Evolutionary conservation across 768 basidiomycete species (phyloP), one percentile per base, ranked within the genome.

Genomic region (Exidia glandulosa): DNA sequence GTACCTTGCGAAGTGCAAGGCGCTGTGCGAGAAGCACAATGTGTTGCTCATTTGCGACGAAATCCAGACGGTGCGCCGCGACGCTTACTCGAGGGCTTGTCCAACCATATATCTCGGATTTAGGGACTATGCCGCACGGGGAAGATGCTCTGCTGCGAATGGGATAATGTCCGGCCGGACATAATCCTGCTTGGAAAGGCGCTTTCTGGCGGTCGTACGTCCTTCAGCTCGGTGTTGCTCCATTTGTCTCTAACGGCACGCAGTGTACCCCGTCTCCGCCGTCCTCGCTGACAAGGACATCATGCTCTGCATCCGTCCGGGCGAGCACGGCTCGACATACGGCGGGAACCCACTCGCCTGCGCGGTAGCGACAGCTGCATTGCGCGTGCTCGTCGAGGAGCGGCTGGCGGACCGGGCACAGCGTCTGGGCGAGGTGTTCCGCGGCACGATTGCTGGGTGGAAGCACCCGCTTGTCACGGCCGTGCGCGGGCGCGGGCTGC

Each of bases 21-120:
- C 80, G 58, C 78, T 97, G 30, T 99, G 96, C 81, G 88, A 88
- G 76, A 83, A 89, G 72, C 84, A 94, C 74, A 92, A 95, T 56
- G 92, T 93, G 0, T 78, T 99, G n/a, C 77, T 99, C 34, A 98
- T 99, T 68, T 94, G 92, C 66, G 96, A 99, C 65, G 96, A 99
- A 72, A 94, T 99, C 63, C 96, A 99, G 73, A 98, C 96, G 45
- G 90, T 90, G 59, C 59, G 12, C 6, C 13, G 48, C 59, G 48
- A 62, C 31, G 2, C 41, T 23, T 23, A 59, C 23, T 37, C 23
- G 36, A 32, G 12, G n/a, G n/a, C n/a, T n/a, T 25, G 56, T 33
- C 27, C n/a, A 50, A 36, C 59, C 16, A 36, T 41, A 29, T 59
- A 37, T 58, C 27, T 56, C 41, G 45, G 23, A 12, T 19, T 23